Evolutionary conservation across 768 basidiomycete genomes (phyloP).

Genomic region (Termitomyces sp.): DNA sequence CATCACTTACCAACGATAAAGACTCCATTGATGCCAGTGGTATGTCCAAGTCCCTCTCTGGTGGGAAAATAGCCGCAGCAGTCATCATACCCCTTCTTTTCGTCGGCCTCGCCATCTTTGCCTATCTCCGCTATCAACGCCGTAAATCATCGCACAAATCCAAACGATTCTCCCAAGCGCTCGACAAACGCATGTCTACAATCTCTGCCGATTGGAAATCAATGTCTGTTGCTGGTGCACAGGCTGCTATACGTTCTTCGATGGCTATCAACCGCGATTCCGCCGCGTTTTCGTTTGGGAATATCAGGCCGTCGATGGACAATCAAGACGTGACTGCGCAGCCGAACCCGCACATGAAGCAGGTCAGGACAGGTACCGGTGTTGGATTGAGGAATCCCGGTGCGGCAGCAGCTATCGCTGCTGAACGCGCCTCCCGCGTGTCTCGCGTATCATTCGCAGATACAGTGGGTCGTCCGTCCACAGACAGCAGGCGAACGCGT

Average conservation of each 20-base stretch:
- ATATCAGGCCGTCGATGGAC: slow-evolving; percentile 45
- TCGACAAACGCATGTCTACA: slow-evolving; percentile 84
- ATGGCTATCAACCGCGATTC: slow-evolving; percentile 46
- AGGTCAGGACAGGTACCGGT: slow-evolving; percentile 46
- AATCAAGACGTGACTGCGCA: too few species aligned
- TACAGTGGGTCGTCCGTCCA: slow-evolving; percentile 35
- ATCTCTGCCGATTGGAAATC: slow-evolving; percentile 78
- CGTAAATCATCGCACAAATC: slow-evolving; percentile 46
- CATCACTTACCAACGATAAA: slow-evolving; percentile 23
- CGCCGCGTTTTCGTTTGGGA: slow-evolving; percentile 55
- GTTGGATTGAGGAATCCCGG: slow-evolving; percentile 50
- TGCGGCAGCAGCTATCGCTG: slow-evolving; percentile 21
- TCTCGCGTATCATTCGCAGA: slow-evolving; percentile 72
- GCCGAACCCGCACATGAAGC: slow-evolving; percentile 22
- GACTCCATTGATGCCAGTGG: slow-evolving; percentile 32
- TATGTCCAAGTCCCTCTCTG: slow-evolving; percentile 27
- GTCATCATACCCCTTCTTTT: slow-evolving; percentile 65
- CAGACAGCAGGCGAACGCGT: slow-evolving; percentile 35
- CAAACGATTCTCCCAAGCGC: slow-evolving; percentile 56
- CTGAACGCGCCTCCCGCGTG: slow-evolving; percentile 42
- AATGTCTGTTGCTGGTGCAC: slow-evolving; percentile 66
- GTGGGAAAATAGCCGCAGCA: slow-evolving; percentile 61
- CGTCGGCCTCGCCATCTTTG: slow-evolving; percentile 36
- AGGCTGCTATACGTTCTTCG: slow-evolving; percentile 68
- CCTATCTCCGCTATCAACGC: slow-evolving; percentile 56